Evolutionary conservation across 2,329 filamentous ascomycete species (phyloP), one percentile per base, ranked within the genome.

Genomic region (Ilyonectria robusta): DNA sequence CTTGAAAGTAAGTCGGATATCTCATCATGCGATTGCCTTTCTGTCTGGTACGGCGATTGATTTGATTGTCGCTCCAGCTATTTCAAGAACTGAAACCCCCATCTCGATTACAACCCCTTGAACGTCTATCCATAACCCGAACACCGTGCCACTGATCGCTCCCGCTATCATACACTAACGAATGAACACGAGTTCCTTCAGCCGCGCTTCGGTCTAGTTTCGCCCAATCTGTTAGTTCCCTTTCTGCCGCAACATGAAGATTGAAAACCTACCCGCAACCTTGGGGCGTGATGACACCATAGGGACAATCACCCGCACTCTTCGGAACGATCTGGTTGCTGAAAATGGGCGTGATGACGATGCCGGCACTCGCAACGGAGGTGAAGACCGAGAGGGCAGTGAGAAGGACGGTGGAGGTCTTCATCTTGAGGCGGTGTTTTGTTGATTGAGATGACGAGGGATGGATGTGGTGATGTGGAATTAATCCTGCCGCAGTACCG

Each of bases 341-440:
- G 47, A 77, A 79, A 70, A 89, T 83, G 57, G 87, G 87, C 4
- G 85, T 88, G 75, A 87, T 85, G 75, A 90, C 86, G 55, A 89
- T 82, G 62, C 84, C 87, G 31, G 87, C 88, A 69, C 79, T 84
- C 74, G 77, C 85, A 56, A 87, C 74, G 3, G 85, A 84, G 56
- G 81, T 79, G 74, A 81, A 81, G 31, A 83, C 78, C 60, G 84
- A 83, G 51, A 86, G 66, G 64, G 86, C 65, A 19, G 83, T 75
- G 19, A 81, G 64, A 58, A 72, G 53, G 21, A 77, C 37, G 1
- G 76, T 35, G 10, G 76, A 31, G 10, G 73, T 70, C 73, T 77
- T 78, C 78, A 80, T 80, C n/a, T 62, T 77, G 62, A 56, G 11
- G n/a, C 46, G 65, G 44, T 26, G 21, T 23, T 40, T 46, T 26